These are phyloP conservation scores for Crithidia brevicula DNA, from an alignment of 208 protist genomes.

Conservation along the genomic window DNA sequence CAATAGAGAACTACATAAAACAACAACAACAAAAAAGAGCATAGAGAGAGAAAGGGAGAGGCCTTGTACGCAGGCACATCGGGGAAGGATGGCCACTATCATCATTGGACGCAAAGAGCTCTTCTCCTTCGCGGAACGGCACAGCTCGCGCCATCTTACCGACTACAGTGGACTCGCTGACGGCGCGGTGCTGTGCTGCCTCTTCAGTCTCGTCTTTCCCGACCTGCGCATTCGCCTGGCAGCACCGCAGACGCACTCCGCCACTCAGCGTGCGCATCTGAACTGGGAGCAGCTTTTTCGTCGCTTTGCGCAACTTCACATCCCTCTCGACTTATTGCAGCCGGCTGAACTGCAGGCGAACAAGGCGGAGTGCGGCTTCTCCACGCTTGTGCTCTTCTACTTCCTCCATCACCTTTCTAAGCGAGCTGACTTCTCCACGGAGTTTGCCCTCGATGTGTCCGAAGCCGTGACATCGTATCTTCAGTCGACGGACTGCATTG, in stretches of 20 bases:
- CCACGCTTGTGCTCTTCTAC: slow-evolving; percentile 78
- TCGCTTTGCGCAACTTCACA: slow-evolving; percentile 48
- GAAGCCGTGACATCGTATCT: slow-evolving; percentile 62
- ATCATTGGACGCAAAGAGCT: slow-evolving; percentile 82
- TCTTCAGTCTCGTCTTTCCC: slow-evolving; percentile 81
- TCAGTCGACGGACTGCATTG: slow-evolving; percentile 80
- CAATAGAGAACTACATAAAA: too few relatives aligned
- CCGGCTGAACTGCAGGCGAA: slow-evolving; percentile 38
- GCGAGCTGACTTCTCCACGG: slow-evolving; percentile 72
- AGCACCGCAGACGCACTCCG: slow-evolving; percentile 63
- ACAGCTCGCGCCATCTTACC: slow-evolving; percentile 50
- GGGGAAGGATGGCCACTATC: slow-evolving; percentile 35
- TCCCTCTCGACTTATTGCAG: slow-evolving; percentile 57
- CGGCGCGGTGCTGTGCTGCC: slow-evolving; percentile 58
- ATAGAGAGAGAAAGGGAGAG: too few relatives aligned
- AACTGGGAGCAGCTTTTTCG: slow-evolving; percentile 73
- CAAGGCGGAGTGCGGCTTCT: slow-evolving; percentile 63
- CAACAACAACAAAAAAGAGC: too few relatives aligned
- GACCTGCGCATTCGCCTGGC: slow-evolving; percentile 50
- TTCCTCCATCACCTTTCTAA: slow-evolving; percentile 79
- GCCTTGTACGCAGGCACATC: not conserved
- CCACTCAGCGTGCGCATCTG: slow-evolving; percentile 45
- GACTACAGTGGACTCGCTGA: slow-evolving; percentile 67
- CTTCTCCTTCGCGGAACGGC: slow-evolving; percentile 83
- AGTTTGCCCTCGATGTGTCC: slow-evolving; percentile 77